A percentile compares a stretch with the other conserved stretches of the same genome.
These are phyloP conservation scores for Wilcoxina mikolae DNA, from an alignment of 495 filamentous ascomycete genomes.

Conservation along the genomic window DNA sequence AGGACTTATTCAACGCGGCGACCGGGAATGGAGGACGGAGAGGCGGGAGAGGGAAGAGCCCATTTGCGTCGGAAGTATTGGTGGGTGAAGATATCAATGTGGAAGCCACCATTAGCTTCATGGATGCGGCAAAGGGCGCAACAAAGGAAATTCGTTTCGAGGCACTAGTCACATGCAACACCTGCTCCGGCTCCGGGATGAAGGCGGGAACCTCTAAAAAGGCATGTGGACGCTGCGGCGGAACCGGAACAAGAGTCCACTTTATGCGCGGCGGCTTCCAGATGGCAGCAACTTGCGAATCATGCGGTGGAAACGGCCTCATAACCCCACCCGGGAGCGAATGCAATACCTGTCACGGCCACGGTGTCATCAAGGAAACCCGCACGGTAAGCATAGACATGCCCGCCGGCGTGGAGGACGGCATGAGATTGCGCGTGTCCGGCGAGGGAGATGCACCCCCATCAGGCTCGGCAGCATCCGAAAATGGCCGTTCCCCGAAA, in stretches of 20 bases:
- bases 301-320: constrained; percentile 63
- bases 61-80: constrained; percentile 61
- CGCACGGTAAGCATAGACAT: constrained; percentile 78
- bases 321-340: constrained; percentile 59
- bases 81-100: constrained; percentile 87
- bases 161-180: constrained; percentile 61
- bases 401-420: constrained; percentile 85
- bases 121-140: constrained; percentile 86
- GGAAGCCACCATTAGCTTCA: constrained; percentile 79
- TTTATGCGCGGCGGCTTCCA: constrained; percentile 87
- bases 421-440: constrained; percentile 69
- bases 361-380: constrained; percentile 61
- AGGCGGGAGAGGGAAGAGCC: constrained; percentile 33
- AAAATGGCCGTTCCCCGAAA: constrained; percentile 31
- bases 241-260: constrained; percentile 73
- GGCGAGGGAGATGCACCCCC: constrained; percentile 72
- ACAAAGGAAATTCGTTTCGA: constrained; percentile 63
- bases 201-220: constrained; percentile 61
- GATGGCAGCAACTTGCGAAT: constrained; percentile 73
- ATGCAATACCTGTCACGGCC: constrained; percentile 61
- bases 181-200: constrained; percentile 68
- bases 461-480: constrained; percentile 31
- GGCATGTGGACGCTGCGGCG: constrained; percentile 65
- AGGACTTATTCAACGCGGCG: constrained; percentile 75
- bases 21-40: constrained; percentile 38